These are phyloP conservation scores for Chaetomium olivaceum DNA, from an alignment of 2,329 filamentous ascomycete genomes.

Conservation along the genomic window DNA sequence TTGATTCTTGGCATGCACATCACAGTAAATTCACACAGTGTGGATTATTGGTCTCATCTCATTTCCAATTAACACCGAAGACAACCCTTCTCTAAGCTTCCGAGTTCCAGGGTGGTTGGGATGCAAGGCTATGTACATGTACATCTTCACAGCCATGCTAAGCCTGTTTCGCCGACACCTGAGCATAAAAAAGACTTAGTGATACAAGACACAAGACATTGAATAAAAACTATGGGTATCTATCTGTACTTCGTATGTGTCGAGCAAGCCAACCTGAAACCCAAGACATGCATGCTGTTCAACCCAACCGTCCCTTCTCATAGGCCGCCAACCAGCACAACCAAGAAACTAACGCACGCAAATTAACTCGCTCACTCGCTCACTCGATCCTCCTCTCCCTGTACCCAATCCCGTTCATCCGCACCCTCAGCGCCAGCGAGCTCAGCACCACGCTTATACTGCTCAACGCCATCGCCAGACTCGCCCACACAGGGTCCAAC, in stretches of 20 bases:
- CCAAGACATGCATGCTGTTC: background rate
- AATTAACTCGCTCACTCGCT: slow-evolving; percentile 17
- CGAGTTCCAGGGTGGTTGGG: background rate
- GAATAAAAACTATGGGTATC: background rate
- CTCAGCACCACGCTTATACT: slow-evolving; percentile 86
- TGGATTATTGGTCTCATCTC: background rate
- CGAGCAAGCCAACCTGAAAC: background rate
- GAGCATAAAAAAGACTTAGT: background rate
- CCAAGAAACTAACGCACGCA: background rate
- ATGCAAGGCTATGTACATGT: too few relatives aligned
- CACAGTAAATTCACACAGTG: background rate
- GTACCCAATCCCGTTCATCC: slow-evolving; percentile 37
- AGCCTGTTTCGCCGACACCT: background rate
- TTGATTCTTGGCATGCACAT: background rate
- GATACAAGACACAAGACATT: background rate
- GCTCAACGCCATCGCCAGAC: slow-evolving; percentile 88
- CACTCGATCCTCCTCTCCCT: slow-evolving; percentile 37
- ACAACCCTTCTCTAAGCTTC: background rate
- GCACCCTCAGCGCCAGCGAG: slow-evolving; percentile 66
- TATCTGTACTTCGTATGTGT: background rate
- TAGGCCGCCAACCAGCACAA: background rate
- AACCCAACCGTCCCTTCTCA: background rate
- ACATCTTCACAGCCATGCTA: background rate
- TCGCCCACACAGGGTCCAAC: slow-evolving; percentile 81
- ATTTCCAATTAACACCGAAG: background rate